Conservation (phyloP, 305 asterid species). For the Fraxinus paxiana region DNA sequence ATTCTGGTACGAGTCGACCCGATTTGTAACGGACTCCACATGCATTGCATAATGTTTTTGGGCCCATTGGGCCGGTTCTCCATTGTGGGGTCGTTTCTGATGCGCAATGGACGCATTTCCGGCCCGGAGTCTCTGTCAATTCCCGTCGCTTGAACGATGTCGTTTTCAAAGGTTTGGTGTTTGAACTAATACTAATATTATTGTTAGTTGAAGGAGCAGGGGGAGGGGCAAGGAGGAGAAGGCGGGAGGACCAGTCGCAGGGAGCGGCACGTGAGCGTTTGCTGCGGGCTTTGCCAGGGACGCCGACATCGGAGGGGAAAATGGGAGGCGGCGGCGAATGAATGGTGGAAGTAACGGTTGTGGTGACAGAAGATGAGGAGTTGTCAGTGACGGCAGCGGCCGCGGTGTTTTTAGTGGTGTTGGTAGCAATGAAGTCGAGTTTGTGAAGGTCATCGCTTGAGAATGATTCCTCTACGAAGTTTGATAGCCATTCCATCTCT, state of each 20-base stretch:
- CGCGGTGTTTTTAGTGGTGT: constrained; percentile 24
- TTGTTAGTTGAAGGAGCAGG: neutral
- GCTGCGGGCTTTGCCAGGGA: constrained; percentile 95
- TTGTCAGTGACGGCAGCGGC: constrained; percentile 26
- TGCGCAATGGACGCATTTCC: constrained; percentile 84
- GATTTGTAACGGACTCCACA: constrained; percentile 92
- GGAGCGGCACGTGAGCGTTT: constrained; percentile 90
- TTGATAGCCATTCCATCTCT: constrained; percentile 96
- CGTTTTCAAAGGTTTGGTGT: constrained; percentile 14
- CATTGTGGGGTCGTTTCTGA: constrained; percentile 98
- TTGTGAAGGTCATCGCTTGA: constrained; percentile 67
- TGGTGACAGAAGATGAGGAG: constrained; percentile 42
- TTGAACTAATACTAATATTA: neutral
- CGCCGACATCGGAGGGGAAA: constrained; percentile 64
- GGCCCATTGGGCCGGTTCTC: constrained; percentile 96
- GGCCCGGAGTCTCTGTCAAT: constrained; percentile 45
- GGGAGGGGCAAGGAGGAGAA: constrained; percentile 47
- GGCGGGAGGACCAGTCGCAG: constrained; percentile 95
- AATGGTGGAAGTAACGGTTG: constrained; percentile 6
- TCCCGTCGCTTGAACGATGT: constrained; percentile 40
- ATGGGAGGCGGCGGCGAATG: constrained; percentile 33
- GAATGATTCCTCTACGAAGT: constrained; percentile 91
- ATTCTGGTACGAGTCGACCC: constrained; percentile 87
- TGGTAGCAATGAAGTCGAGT: constrained; percentile 51
- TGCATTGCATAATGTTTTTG: constrained; percentile 83